phyloP scores from a whole-genome alignment of 805 yeast species.

The Wickerhamomyces strasburgensis region DNA sequence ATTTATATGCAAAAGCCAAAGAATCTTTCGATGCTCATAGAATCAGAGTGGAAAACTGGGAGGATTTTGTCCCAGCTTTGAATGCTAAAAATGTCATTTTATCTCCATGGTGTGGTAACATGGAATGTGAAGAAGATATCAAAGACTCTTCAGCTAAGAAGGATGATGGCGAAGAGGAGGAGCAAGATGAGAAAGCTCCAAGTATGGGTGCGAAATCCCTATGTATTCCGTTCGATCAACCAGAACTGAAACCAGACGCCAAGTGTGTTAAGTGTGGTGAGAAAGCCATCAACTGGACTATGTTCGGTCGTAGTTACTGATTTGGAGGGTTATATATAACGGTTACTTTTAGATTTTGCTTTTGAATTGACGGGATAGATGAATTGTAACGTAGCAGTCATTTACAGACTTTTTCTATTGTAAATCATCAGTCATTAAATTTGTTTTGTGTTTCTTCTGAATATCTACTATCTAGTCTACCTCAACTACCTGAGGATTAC shows the following conservation, averaged over 20 bases:
- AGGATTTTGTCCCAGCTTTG: constrained; percentile 87
- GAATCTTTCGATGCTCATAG: constrained; percentile 79
- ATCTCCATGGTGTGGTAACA: constrained; percentile 96
- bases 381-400: no score
- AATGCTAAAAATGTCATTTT: constrained; percentile 86
- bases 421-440: not conserved
- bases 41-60: constrained; percentile 76
- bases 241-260: constrained; percentile 69
- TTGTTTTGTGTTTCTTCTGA: no score
- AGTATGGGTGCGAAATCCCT: constrained; percentile 99
- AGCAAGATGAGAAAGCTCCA: constrained; percentile 93
- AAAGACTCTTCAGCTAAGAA: constrained; percentile 80
- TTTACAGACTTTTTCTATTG: not conserved
- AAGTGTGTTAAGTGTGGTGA: constrained; percentile 83
- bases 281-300: constrained; percentile 75
- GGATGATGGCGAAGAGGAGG: constrained; percentile 83
- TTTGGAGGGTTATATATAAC: constrained; percentile 1
- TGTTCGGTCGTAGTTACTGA: constrained; percentile 96
- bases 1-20: constrained; percentile 73
- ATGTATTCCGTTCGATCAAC: constrained; percentile 95
- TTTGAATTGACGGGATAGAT: constrained; percentile 1
- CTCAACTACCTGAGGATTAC: no score
- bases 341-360: constrained; percentile 5
- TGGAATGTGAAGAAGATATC: constrained; percentile 94
- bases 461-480: no score